Conservation (phyloP, 2,329 filamentous ascomycete genomes). For the Talaromyces rugulosus region DNA sequence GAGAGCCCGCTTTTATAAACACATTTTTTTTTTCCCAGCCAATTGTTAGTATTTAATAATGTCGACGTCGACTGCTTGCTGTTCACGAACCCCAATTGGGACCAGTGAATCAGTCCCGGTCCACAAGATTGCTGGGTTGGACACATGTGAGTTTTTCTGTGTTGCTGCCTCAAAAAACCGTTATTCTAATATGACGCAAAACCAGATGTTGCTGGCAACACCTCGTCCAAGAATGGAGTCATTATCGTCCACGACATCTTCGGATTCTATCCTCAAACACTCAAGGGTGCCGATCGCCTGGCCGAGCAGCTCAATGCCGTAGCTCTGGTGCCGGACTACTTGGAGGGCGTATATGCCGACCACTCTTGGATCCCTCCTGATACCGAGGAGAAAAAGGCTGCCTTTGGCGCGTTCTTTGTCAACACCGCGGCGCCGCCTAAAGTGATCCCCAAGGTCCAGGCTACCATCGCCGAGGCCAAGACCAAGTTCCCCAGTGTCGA, state of each 20-base stretch:
- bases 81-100: slow-evolving; percentile 14
- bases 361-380: slow-evolving; percentile 56
- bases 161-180: background rate
- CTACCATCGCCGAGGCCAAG: slow-evolving; percentile 43
- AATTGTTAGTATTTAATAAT: background rate
- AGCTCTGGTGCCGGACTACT: slow-evolving; percentile 39
- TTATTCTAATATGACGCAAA: background rate
- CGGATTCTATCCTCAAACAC: slow-evolving; percentile 60
- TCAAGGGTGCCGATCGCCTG: slow-evolving; percentile 62
- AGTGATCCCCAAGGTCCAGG: slow-evolving; percentile 28
- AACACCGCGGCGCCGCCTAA: slow-evolving; percentile 29
- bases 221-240: slow-evolving; percentile 52
- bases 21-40: background rate
- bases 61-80: slow-evolving; percentile 13
- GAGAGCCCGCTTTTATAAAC: background rate
- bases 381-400: slow-evolving; percentile 60
- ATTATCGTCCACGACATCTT: slow-evolving; percentile 65
- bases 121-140: slow-evolving; percentile 14
- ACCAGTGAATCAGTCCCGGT: slow-evolving; percentile 12
- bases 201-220: slow-evolving; percentile 42
- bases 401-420: slow-evolving; percentile 56
- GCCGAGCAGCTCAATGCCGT: slow-evolving; percentile 34
- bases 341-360: slow-evolving; percentile 42
- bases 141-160: slow-evolving; percentile 14
- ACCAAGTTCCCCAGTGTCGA: slow-evolving; percentile 52